phyloP scores from a whole-genome alignment of 1,284 basidiomycete genomes.

The Termitomyces sp. region DNA sequence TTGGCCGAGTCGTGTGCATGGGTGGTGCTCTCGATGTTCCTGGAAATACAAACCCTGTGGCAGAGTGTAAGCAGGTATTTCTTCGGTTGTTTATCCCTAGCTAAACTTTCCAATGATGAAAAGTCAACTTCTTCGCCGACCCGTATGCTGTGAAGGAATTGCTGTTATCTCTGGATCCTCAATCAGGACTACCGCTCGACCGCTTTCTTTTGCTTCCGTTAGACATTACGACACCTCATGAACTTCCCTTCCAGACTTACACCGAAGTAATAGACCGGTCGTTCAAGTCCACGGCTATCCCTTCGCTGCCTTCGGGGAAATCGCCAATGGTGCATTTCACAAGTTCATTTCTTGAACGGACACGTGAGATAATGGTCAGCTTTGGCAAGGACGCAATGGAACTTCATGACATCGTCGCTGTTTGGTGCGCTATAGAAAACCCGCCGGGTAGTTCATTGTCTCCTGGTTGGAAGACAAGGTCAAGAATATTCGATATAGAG shows the following conservation, averaged over 20 bases:
- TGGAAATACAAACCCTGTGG: conserved; percentile 80
- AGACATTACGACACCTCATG: conserved; percentile 78
- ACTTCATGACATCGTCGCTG: conserved; percentile 76
- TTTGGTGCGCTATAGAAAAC: conserved; percentile 76
- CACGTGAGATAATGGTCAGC: conserved; percentile 64
- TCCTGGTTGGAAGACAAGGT: conserved; percentile 48
- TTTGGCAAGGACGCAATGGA: conserved; percentile 83
- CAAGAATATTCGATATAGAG: conserved; percentile 62
- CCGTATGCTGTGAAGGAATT: conserved; percentile 78
- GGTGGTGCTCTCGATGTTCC: conserved; percentile 95
- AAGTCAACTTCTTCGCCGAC: conserved; percentile 93
- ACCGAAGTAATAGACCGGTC: conserved; percentile 44
- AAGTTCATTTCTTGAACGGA: conserved; percentile 71
- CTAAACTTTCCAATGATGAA: conserved; percentile 7
- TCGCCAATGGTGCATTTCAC: conserved; percentile 68
- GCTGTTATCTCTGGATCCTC: conserved; percentile 35
- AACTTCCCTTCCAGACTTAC: conserved; percentile 70
- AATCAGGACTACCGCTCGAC: conserved; percentile 48
- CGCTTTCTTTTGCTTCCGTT: conserved; percentile 72
- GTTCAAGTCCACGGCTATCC: conserved; percentile 44
- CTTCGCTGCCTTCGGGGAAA: conserved; percentile 42
- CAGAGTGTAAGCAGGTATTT: conserved; percentile 57
- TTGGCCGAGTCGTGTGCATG: conserved; percentile 83
- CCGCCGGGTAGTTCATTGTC: conserved; percentile 39
- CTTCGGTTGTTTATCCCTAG: conserved; percentile 2